These are phyloP conservation scores for Sungouiella thailandica DNA, from an alignment of 805 yeast species.

Conservation along the genomic window DNA sequence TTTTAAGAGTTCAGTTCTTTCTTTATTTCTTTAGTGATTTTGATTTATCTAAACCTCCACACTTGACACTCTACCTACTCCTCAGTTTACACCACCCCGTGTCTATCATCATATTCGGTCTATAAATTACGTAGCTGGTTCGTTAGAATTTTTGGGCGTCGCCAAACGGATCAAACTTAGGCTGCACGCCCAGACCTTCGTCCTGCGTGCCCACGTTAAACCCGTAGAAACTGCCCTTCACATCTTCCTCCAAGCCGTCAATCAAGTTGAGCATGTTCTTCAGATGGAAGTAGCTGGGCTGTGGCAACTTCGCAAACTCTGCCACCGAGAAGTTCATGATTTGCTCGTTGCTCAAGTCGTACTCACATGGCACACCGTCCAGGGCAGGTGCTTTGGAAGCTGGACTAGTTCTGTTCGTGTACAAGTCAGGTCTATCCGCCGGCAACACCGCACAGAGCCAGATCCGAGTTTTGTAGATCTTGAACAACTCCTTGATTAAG, in stretches of 20 bases:
- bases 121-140: background rate
- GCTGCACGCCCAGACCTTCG: no score
- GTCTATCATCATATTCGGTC: background rate
- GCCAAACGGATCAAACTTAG: conserved; percentile 13
- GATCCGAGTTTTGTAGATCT: conserved; percentile 42
- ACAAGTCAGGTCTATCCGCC: conserved; percentile 30
- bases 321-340: conserved; percentile 39
- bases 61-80: no score
- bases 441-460: conserved; percentile 47
- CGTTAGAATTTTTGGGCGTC: conserved; percentile 2
- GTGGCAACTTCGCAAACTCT: conserved; percentile 36
- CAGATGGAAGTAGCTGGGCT: conserved; percentile 49
- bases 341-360: conserved; percentile 29
- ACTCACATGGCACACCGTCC: background rate
- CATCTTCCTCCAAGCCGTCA: conserved; percentile 39
- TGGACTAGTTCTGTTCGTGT: conserved; percentile 14
- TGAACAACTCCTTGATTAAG: conserved; percentile 40
- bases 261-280: conserved; percentile 45
- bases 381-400: conserved; percentile 1
- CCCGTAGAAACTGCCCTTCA: conserved; percentile 39
- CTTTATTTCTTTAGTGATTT: no score
- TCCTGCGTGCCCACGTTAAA: conserved; percentile 23
- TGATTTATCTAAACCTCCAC: no score
- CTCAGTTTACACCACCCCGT: no score
- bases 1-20: no score